Evolutionary conservation across 805 yeast genomes (phyloP), one percentile per base, ranked within the genome.

Genomic region (Teunomyces cretensis): DNA sequence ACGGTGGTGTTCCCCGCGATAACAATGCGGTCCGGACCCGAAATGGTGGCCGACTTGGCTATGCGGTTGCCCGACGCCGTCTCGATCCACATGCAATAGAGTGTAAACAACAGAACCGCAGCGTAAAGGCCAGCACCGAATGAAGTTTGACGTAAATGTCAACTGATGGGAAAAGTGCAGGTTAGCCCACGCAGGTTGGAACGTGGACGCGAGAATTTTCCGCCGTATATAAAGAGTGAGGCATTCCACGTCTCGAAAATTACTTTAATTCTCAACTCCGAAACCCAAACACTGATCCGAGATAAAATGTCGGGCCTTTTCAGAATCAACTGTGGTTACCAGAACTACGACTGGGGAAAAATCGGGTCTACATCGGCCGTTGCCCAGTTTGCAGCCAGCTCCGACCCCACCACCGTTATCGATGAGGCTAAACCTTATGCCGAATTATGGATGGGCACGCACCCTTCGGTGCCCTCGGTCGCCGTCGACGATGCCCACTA

Each of bases 371-470:
- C 80, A 6, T 88, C 96, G 14, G 86, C 96, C 6, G 99, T 91
- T 42, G 99, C 99, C 4, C 84, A 78, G 62, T 92, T 82, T 62
- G 95, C 96, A 36, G 75, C 83, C 31, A 72, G 75, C 41, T 81
- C 95, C 36, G 83, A 86, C 65, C 78, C 88, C 2, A 36, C 55
- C 9, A 72, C 88, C 43, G 60, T 59, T 14, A 78, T 90, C 44
- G 88, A 86, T 53, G 91, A 85, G 57, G 43, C 74, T 31, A 80
- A 83, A 60, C 98, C 99, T 9, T 94, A 94, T 61, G 99, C 99
- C 13, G 99, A 94, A 67, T 75, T 94, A 54, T 94, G 99, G 99
- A 94, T 94, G 99, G 99, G 99, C 32, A 90, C 98, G 19, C 99
- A 94, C 64, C 92, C 96, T 43, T 86, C 86, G 38, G 90, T 86